phyloP scores from a whole-genome alignment of 495 filamentous ascomycete genomes.

The Neurospora intermedia region DNA sequence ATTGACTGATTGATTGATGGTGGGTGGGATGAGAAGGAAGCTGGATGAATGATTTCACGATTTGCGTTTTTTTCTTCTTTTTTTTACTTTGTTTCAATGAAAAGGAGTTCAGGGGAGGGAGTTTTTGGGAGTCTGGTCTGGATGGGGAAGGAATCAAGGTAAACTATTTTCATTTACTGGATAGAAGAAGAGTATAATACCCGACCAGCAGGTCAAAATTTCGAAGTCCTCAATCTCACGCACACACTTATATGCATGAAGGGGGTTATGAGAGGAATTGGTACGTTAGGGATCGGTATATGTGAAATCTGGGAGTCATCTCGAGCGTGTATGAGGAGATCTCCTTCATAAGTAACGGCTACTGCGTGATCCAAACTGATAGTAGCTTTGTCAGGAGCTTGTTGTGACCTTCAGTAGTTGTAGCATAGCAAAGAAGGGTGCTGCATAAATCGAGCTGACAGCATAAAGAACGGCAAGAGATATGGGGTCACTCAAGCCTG shows the following conservation, averaged over 20 bases:
- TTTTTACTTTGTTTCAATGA: neutral
- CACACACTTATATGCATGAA: too few relatives aligned
- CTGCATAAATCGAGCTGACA: slow-evolving; percentile 1
- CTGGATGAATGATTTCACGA: neutral
- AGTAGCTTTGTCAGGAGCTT: neutral
- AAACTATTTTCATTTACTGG: neutral
- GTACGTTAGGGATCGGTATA: neutral
- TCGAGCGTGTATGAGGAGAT: slow-evolving; percentile 7
- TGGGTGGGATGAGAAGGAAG: neutral
- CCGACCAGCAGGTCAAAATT: neutral
- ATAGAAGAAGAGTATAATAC: neutral
- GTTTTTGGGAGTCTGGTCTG: neutral
- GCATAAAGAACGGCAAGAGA: neutral
- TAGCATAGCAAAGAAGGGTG: neutral
- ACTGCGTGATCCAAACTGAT: slow-evolving; percentile 14
- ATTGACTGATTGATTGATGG: neutral
- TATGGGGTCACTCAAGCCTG: slow-evolving; percentile 7
- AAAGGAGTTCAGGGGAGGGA: neutral
- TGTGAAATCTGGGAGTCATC: neutral
- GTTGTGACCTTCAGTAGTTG: neutral
- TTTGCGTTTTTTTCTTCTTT: neutral
- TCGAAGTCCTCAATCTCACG: neutral
- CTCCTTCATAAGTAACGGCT: slow-evolving; percentile 12
- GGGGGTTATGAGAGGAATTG: neutral
- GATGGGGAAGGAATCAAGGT: neutral